Evolutionary conservation across 805 yeast species (phyloP).

Genomic region (Kurtzmaniella cleridarum): DNA sequence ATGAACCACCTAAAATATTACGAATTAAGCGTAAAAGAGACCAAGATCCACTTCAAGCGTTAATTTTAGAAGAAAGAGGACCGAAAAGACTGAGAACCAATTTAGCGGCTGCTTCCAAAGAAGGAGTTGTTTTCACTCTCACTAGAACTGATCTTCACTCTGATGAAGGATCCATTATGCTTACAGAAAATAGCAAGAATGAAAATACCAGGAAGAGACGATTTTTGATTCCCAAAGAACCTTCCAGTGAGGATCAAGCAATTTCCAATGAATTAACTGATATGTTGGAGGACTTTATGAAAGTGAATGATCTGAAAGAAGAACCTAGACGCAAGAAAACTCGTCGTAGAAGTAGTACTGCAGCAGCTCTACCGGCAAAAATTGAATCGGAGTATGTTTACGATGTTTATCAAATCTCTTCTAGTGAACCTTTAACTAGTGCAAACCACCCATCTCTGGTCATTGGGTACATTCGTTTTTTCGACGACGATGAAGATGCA

Average conservation of each 20-base stretch:
- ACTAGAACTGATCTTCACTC: conserved; percentile 20
- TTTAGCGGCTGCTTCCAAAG: no score
- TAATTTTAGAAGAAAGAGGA: conserved; percentile 42
- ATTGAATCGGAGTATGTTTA: conserved; percentile 71
- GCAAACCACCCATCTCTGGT: conserved; percentile 45
- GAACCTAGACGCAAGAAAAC: conserved; percentile 5
- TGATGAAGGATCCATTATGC: conserved; percentile 13
- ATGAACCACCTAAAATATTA: conserved; percentile 53
- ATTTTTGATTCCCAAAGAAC: conserved; percentile 31
- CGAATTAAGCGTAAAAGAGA: conserved; percentile 82
- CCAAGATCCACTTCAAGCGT: conserved; percentile 85
- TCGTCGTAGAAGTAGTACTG: background rate
- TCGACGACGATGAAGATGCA: conserved; percentile 50
- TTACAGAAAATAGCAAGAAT: no score
- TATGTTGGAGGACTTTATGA: conserved; percentile 62
- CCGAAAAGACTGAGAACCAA: conserved; percentile 25
- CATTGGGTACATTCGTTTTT: conserved; percentile 50
- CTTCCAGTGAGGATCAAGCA: conserved; percentile 26
- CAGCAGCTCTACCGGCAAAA: conserved; percentile 3
- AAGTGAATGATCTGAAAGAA: conserved; percentile 20
- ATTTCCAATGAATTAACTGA: conserved; percentile 63
- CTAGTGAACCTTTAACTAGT: conserved; percentile 31
- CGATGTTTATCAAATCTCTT: conserved; percentile 60
- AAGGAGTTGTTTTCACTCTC: conserved; percentile 14
- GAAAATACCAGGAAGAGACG: conserved; percentile 15